Conservation (phyloP, 2,329 filamentous ascomycete genomes). For the Colletotrichum phormii region DNA sequence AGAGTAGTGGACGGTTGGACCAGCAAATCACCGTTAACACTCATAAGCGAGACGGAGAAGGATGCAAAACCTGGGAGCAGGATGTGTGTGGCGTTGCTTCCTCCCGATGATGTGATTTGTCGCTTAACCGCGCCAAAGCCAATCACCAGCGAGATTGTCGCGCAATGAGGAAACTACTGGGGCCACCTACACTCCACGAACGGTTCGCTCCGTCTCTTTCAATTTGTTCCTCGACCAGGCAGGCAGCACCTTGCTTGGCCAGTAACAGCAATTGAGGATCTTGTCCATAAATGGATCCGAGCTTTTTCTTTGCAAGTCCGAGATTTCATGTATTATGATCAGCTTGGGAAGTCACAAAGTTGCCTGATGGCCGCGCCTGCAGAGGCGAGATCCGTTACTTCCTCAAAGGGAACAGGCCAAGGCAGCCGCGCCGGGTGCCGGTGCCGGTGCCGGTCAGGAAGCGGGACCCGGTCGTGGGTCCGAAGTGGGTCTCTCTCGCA, state of each 20-base stretch:
- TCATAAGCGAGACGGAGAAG: neutral
- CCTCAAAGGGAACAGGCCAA: neutral
- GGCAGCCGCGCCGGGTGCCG: neutral
- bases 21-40: neutral
- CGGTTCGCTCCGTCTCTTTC: neutral
- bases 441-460: neutral
- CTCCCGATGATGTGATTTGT: neutral
- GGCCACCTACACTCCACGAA: neutral
- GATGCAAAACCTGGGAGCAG: neutral
- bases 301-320: neutral
- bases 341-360: neutral
- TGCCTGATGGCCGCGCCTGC: neutral
- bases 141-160: neutral
- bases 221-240: neutral
- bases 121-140: neutral
- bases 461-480: neutral
- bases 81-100: neutral
- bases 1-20: neutral
- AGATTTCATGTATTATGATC: too few relatives aligned
- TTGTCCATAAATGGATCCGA: neutral
- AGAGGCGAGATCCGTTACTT: neutral
- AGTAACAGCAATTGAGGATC: neutral
- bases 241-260: neutral
- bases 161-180: neutral
- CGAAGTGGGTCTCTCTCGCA: neutral